A percentile compares a stretch with the other conserved stretches of the same genome.
Evolutionary conservation across 352 stramenopile species (phyloP).

Genomic region (Phytophthora multivora): DNA sequence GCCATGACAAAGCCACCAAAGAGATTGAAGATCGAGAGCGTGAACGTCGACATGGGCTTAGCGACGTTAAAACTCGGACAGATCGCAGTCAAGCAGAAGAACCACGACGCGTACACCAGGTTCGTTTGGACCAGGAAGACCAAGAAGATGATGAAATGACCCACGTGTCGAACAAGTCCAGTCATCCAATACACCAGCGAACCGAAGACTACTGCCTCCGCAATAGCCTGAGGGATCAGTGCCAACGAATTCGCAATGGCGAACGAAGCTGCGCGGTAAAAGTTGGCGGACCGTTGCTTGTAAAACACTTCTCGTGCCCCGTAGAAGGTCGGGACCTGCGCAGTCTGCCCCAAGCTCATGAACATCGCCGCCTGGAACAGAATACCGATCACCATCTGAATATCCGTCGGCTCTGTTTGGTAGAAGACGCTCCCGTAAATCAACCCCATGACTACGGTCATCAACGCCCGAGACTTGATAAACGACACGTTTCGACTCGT

Average conservation of each 20-base stretch:
- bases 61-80: conserved; percentile 42
- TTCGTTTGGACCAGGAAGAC: conserved; percentile 36
- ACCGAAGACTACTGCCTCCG: conserved; percentile 71
- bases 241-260: conserved; percentile 44
- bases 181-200: conserved; percentile 84
- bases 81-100: conserved; percentile 42
- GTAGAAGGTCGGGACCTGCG: conserved; percentile 80
- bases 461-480: conserved; percentile 35
- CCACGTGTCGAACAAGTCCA: conserved; percentile 37
- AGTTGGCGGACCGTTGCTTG: conserved; percentile 80
- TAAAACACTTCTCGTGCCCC: conserved; percentile 71
- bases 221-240: conserved; percentile 38
- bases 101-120: conserved; percentile 37
- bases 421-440: conserved; percentile 56
- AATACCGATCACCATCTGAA: conserved; percentile 65
- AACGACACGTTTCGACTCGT: conserved; percentile 53
- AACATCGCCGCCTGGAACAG: conserved; percentile 86
- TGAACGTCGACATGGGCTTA: conserved; percentile 47
- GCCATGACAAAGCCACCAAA: conserved; percentile 64
- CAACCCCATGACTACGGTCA: conserved; percentile 50
- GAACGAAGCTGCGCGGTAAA: conserved; percentile 78
- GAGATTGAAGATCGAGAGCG: conserved; percentile 40
- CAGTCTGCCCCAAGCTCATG: conserved; percentile 70
- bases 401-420: conserved; percentile 42
- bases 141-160: conserved; percentile 41